phyloP scores from a whole-genome alignment of 768 basidiomycete genomes.

The Boletus barrowsii region DNA sequence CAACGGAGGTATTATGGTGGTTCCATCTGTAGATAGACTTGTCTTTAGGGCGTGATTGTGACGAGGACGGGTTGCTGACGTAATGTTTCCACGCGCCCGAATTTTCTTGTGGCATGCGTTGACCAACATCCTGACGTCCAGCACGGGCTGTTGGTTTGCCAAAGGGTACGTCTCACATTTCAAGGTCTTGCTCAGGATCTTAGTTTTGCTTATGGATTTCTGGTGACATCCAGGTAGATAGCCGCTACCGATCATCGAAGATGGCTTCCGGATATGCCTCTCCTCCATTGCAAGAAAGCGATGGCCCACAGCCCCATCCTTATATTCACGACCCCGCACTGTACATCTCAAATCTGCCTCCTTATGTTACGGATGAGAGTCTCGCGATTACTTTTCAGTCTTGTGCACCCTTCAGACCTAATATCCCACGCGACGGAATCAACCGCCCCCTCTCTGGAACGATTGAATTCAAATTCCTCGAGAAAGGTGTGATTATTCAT shows the following conservation, averaged over 20 bases:
- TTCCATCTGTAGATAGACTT: no score
- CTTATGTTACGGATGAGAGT: slow-evolving; percentile 71
- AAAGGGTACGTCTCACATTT: slow-evolving; percentile 18
- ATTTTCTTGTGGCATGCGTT: slow-evolving; percentile 29
- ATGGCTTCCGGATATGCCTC: slow-evolving; percentile 37
- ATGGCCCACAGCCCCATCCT: slow-evolving; percentile 55
- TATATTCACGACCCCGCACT: slow-evolving; percentile 82
- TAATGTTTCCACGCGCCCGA: slow-evolving; percentile 33
- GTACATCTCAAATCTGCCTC: slow-evolving; percentile 75
- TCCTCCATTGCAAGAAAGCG: slow-evolving; percentile 30
- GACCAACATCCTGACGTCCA: slow-evolving; percentile 31
- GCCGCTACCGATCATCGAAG: slow-evolving; percentile 30
- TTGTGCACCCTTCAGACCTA: slow-evolving; percentile 81
- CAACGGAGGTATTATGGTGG: no score
- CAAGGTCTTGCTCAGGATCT: background rate
- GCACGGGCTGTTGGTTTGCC: slow-evolving; percentile 31
- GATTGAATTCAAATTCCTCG: slow-evolving; percentile 80
- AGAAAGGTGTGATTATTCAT: slow-evolving; percentile 58
- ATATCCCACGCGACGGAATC: slow-evolving; percentile 59
- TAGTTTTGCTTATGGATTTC: background rate
- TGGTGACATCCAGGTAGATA: slow-evolving; percentile 17
- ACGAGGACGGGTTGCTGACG: slow-evolving; percentile 20
- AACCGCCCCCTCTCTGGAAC: slow-evolving; percentile 59
- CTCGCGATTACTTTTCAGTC: slow-evolving; percentile 69
- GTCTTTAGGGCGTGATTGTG: no score